A percentile compares a stretch with the other conserved stretches of the same genome.
Conservation (phyloP, 805 yeast genomes). For the Pichia deserticola region DNA sequence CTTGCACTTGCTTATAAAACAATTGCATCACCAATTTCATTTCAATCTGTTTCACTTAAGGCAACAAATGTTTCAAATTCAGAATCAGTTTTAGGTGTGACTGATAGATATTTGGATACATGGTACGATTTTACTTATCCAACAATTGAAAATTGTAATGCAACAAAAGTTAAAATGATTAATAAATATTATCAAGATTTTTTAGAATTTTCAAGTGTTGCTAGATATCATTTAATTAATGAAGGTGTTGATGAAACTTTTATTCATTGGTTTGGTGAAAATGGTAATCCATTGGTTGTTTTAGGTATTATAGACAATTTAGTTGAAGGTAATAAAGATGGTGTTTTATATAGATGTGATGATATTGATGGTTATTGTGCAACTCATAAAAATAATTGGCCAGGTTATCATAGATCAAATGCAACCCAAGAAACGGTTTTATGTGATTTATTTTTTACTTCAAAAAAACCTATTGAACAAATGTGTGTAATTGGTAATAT, state of each 20-base stretch:
- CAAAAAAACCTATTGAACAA: constrained; percentile 26
- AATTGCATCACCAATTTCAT: too few relatives aligned
- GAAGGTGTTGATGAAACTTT: constrained; percentile 29
- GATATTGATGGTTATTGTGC: constrained; percentile 32
- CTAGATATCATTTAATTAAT: constrained; percentile 30
- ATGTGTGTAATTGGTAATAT: constrained; percentile 32
- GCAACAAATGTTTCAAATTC: too few relatives aligned
- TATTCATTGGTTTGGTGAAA: constrained; percentile 32
- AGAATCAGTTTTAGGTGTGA: neutral
- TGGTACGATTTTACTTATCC: constrained; percentile 9
- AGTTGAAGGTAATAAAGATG: constrained; percentile 28
- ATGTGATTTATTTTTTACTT: constrained; percentile 32
- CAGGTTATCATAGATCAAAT: constrained; percentile 34
- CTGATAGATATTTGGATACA: constrained; percentile 1
- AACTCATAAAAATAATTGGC: constrained; percentile 25
- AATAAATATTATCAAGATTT: constrained; percentile 29
- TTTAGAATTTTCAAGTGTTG: constrained; percentile 27
- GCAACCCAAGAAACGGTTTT: constrained; percentile 34
- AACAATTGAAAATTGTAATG: constrained; percentile 13
- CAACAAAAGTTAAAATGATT: constrained; percentile 14
- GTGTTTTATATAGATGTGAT: constrained; percentile 33
- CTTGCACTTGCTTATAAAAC: too few relatives aligned
- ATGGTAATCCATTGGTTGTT: constrained; percentile 29
- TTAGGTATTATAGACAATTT: constrained; percentile 30
- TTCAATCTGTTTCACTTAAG: too few relatives aligned